These are phyloP conservation scores for Yamadazyma laniorum DNA, from an alignment of 805 yeast species.

Conservation along the genomic window DNA sequence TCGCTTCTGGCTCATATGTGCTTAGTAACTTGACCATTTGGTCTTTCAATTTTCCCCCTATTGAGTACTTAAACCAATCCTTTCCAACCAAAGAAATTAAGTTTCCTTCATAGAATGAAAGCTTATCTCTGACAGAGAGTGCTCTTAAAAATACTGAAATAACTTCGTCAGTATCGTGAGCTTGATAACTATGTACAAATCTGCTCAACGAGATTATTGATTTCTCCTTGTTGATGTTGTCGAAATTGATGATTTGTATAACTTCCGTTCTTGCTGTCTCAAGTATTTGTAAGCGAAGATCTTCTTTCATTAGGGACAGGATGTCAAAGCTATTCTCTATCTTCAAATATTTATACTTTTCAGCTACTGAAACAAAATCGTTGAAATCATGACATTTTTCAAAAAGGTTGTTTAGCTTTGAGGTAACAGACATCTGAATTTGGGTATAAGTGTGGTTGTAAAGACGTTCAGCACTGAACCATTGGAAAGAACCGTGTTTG, in stretches of 20 bases:
- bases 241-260: constrained; percentile 16
- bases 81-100: constrained; percentile 23
- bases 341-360: constrained; percentile 20
- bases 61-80: constrained; percentile 37
- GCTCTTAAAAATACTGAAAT: constrained; percentile 16
- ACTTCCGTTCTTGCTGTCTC: constrained; percentile 29
- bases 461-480: constrained; percentile 28
- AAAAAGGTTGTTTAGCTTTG: constrained; percentile 25
- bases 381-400: constrained; percentile 23
- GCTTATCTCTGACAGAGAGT: constrained; percentile 20
- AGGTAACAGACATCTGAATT: constrained; percentile 21
- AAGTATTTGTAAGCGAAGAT: constrained; percentile 31
- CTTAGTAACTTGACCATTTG: constrained; percentile 48
- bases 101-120: constrained; percentile 22
- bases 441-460: constrained; percentile 22
- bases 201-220: background rate
- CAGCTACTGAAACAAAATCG: constrained; percentile 28
- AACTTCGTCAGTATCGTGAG: background rate
- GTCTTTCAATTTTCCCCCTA: constrained; percentile 57
- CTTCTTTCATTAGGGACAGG: constrained; percentile 33
- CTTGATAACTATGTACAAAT: background rate
- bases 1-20: constrained; percentile 42
- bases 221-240: constrained; percentile 7
- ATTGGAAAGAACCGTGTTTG: constrained; percentile 26
- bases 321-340: constrained; percentile 15